Evolutionary conservation across 2,329 filamentous ascomycete genomes (phyloP).

Genomic region (Penicillium thymicola): DNA sequence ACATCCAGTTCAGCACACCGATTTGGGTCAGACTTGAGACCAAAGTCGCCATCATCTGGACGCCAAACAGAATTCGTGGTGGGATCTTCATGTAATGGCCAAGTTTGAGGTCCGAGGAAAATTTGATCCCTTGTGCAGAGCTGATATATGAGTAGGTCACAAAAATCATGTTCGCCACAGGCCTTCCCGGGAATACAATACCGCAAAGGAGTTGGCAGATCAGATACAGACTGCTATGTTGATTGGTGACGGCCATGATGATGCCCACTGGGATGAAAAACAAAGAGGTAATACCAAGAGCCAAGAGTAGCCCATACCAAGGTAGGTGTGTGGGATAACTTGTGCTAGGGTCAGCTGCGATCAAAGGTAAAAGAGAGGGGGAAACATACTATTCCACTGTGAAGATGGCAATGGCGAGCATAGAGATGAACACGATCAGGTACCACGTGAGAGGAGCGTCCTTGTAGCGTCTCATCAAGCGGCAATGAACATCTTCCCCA

Average conservation of each 20-base stretch:
- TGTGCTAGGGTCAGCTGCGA: constrained; percentile 14
- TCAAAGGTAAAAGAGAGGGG: neutral
- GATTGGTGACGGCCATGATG: constrained; percentile 89
- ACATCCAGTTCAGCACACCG: constrained; percentile 86
- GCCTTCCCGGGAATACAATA: constrained; percentile 75
- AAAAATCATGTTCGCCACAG: constrained; percentile 90
- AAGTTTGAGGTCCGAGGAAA: constrained; percentile 80
- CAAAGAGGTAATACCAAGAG: constrained; percentile 71
- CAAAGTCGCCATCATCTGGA: constrained; percentile 58
- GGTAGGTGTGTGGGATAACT: constrained; percentile 77
- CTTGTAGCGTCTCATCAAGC: constrained; percentile 77
- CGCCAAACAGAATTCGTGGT: constrained; percentile 57
- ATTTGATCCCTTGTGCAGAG: constrained; percentile 84
- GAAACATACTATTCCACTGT: constrained; percentile 73
- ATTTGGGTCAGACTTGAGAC: constrained; percentile 80
- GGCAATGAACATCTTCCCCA: constrained; percentile 77
- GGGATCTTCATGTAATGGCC: constrained; percentile 62
- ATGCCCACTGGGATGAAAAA: constrained; percentile 90
- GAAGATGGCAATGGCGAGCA: constrained; percentile 77
- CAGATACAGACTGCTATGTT: constrained; percentile 80
- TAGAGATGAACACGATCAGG: constrained; percentile 67
- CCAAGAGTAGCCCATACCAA: constrained; percentile 80
- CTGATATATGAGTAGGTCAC: constrained; percentile 90
- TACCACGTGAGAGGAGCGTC: constrained; percentile 84
- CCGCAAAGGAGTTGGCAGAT: constrained; percentile 85